Percentiles rank a stretch among this genome's conserved stretches.
Evolutionary conservation across 495 filamentous ascomycete genomes (phyloP).

Genomic region (Neurospora hispaniola): DNA sequence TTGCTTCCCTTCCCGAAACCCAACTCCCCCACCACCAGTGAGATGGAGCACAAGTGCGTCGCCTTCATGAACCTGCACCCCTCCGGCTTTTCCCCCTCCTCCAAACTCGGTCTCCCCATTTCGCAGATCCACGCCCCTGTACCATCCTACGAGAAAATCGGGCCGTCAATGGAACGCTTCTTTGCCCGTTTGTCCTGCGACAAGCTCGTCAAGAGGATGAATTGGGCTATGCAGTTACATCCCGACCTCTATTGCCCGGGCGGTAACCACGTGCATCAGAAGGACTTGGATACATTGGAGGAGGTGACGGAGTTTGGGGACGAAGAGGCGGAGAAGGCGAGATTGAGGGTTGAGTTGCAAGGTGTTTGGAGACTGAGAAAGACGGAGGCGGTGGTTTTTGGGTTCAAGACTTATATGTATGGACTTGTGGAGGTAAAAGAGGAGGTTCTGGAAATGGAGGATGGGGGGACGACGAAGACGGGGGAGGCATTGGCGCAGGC

Average conservation of each 20-base stretch:
- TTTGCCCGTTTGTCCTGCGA: slow-evolving; percentile 49
- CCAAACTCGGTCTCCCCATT: slow-evolving; percentile 53
- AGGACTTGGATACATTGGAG: slow-evolving; percentile 4
- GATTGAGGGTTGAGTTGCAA: slow-evolving; percentile 65
- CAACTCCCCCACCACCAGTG: slow-evolving; percentile 23
- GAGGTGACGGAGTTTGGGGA: slow-evolving; percentile 33
- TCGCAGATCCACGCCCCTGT: slow-evolving; percentile 61
- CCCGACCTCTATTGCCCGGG: slow-evolving; percentile 43
- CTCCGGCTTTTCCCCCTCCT: slow-evolving; percentile 53
- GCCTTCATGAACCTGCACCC: slow-evolving; percentile 67
- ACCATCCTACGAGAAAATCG: slow-evolving; percentile 63
- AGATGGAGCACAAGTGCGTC: slow-evolving; percentile 47
- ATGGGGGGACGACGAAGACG: slow-evolving; percentile 63
- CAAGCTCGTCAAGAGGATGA: slow-evolving; percentile 43
- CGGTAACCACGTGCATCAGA: slow-evolving; percentile 39
- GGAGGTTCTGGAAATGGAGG: slow-evolving; percentile 53
- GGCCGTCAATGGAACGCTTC: slow-evolving; percentile 67
- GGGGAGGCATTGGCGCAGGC: slow-evolving; percentile 51
- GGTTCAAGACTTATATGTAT: slow-evolving; percentile 73
- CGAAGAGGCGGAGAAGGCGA: slow-evolving; percentile 40
- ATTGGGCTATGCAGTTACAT: slow-evolving; percentile 58
- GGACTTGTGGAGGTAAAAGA: slow-evolving; percentile 54
- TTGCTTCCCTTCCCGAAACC: slow-evolving; percentile 23
- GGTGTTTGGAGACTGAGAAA: slow-evolving; percentile 61
- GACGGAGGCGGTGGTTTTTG: slow-evolving; percentile 59